Conservation (phyloP, 2,329 filamentous ascomycete genomes). For the Aphanocladium album region DNA sequence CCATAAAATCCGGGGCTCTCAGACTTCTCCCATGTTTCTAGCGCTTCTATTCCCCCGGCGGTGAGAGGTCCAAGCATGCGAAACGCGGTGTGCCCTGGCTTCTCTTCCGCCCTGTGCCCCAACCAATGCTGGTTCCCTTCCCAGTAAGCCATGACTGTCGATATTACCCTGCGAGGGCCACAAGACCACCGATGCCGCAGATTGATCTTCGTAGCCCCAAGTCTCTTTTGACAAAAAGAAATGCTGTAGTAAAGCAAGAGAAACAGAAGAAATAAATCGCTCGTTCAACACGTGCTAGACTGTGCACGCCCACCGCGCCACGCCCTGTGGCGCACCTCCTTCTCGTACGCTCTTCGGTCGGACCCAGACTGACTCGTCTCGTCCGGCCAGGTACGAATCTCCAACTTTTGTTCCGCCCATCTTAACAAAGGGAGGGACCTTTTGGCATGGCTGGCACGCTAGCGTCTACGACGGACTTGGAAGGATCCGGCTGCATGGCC, state of each 20-base stretch:
- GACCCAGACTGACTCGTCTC: neutral
- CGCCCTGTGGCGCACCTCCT: conserved; percentile 2
- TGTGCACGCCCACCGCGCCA: neutral
- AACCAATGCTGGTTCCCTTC: neutral
- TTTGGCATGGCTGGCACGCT: neutral
- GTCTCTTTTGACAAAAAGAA: no score
- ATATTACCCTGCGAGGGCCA: neutral
- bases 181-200: neutral
- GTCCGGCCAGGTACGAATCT: neutral
- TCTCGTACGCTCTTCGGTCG: conserved; percentile 3
- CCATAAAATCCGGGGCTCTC: conserved; percentile 6
- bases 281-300: conserved; percentile 1
- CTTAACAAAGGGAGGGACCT: neutral
- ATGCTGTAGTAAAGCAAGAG: neutral
- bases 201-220: no score
- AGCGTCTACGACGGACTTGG: neutral
- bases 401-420: neutral
- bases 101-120: neutral
- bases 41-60: neutral
- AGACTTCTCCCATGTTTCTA: neutral
- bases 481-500: neutral
- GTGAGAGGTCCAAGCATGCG: neutral
- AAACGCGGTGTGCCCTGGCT: neutral
- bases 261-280: neutral
- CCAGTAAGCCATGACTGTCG: neutral